phyloP scores from a whole-genome alignment of 1,139 yeast genomes.

The Pneumocystis wakefieldiae region DNA sequence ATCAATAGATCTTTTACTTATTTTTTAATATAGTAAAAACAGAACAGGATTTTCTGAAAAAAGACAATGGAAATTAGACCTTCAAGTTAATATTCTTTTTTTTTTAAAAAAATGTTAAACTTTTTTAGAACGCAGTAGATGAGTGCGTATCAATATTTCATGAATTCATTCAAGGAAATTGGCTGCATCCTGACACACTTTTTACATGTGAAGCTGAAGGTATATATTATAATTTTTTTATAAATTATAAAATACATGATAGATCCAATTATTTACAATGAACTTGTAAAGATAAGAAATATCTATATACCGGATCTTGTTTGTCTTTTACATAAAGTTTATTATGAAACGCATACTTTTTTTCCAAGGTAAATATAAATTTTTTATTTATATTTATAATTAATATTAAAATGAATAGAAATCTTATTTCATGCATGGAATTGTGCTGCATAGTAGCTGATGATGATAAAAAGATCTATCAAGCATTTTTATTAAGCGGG shows the following conservation, averaged over 20 bases:
- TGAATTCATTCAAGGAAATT: slow-evolving; percentile 5
- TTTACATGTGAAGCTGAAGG: slow-evolving; percentile 4
- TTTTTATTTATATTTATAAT: not conserved
- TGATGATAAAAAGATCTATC: not conserved
- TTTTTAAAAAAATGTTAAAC: not conserved
- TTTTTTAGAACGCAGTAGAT: not conserved
- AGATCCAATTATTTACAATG: not conserved
- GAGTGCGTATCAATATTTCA: slow-evolving; percentile 3
- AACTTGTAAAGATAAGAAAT: slow-evolving; percentile 7
- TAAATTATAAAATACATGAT: not conserved
- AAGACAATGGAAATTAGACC: slow-evolving; percentile 8
- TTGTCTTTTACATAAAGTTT: slow-evolving; percentile 10
- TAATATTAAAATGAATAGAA: not conserved
- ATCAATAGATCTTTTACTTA: not conserved
- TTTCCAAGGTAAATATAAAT: not conserved
- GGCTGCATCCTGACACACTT: slow-evolving; percentile 7
- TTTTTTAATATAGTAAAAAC: slow-evolving; percentile 1
- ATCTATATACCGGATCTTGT: slow-evolving; percentile 9
- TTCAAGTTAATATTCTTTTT: not conserved
- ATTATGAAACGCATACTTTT: slow-evolving; percentile 1
- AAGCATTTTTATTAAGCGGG: not conserved
- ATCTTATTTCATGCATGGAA: not conserved
- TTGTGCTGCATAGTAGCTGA: not conserved
- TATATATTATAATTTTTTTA: not conserved
- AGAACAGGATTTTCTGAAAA: slow-evolving; percentile 6